Conservation (phyloP, 208 protist species). For the Leishmania turanica region DNA sequence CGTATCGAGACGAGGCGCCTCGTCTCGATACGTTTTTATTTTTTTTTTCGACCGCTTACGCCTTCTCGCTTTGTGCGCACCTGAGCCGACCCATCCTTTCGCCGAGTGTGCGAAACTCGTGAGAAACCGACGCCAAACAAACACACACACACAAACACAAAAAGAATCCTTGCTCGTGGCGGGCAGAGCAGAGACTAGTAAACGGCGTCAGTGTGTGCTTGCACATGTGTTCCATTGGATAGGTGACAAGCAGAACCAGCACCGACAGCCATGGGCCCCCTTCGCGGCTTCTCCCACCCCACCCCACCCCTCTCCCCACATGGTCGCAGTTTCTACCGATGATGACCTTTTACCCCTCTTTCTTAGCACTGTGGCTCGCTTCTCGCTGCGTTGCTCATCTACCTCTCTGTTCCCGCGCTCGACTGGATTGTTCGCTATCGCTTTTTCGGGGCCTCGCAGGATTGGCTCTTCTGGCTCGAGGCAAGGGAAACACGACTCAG, state of each 20-base stretch:
- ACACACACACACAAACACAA: background rate
- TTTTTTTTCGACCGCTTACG: background rate
- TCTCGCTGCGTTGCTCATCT: background rate
- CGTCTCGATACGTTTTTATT: background rate
- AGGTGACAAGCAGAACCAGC: background rate
- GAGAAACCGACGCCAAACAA: background rate
- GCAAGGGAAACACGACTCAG: background rate
- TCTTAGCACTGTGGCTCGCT: background rate
- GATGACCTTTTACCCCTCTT: background rate
- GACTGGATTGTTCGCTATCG: background rate
- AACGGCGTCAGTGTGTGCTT: background rate
- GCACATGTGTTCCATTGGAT: background rate
- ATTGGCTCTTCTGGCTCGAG: background rate
- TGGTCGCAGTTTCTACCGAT: background rate
- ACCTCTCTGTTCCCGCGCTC: background rate
- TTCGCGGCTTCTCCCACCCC: background rate
- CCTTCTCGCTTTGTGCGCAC: background rate
- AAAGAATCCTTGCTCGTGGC: background rate
- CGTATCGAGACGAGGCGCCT: background rate
- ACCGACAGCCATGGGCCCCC: background rate
- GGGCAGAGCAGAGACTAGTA: background rate
- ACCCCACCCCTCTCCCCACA: background rate
- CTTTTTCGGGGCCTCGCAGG: background rate
- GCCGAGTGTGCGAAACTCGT: background rate
- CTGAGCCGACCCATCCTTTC: background rate